Percentiles rank a stretch among this genome's conserved stretches.
These are phyloP conservation scores for Trichoderma parareesei DNA, from an alignment of 495 filamentous ascomycete genomes.

Conservation along the genomic window DNA sequence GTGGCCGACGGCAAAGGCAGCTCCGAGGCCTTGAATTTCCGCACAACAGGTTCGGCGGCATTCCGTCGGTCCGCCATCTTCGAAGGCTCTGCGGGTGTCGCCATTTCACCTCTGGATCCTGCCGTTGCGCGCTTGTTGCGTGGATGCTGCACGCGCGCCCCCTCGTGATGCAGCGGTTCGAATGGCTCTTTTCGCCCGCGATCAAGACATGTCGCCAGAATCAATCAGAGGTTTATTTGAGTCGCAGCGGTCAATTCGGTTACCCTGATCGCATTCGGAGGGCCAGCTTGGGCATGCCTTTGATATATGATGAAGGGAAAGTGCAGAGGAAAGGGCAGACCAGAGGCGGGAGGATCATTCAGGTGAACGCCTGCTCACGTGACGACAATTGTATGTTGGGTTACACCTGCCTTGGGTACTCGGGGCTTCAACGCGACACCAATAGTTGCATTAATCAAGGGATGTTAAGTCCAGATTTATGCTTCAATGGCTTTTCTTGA, in stretches of 20 bases:
- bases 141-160: not conserved
- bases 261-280: not conserved
- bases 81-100: not conserved
- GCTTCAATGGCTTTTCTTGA: too few species aligned
- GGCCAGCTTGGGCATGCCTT: not conserved
- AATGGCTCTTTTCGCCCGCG: not conserved
- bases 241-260: not conserved
- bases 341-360: not conserved
- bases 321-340: not conserved
- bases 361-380: conserved; percentile 8
- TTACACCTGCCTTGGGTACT: too few species aligned
- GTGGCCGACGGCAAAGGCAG: conserved; percentile 67
- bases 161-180: not conserved
- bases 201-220: not conserved
- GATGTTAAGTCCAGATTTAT: too few species aligned
- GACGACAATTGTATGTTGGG: not conserved
- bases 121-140: not conserved
- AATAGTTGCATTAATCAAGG: too few species aligned
- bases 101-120: not conserved
- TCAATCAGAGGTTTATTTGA: not conserved
- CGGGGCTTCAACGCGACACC: too few species aligned
- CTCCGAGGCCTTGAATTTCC: conserved; percentile 80
- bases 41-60: conserved; percentile 18
- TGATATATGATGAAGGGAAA: not conserved
- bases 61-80: not conserved